Percentiles rank a stretch among this genome's conserved stretches.
Evolutionary conservation across 805 yeast genomes (phyloP).

Genomic region (Starmerella bombi): DNA sequence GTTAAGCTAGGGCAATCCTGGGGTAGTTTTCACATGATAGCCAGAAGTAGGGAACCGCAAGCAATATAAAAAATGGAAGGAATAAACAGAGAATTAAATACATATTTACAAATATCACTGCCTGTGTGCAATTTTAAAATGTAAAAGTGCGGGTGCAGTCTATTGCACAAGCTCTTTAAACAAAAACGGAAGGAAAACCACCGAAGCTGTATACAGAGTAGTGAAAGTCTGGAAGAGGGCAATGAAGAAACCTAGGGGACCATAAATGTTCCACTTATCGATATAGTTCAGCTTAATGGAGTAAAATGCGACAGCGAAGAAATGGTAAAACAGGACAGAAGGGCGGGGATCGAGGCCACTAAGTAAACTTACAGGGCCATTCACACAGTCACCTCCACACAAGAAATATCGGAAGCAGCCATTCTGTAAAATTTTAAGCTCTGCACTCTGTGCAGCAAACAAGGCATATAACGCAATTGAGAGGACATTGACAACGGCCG

Average conservation of each 20-base stretch:
- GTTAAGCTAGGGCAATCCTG: too few species aligned
- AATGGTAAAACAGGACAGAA: conserved; percentile 61
- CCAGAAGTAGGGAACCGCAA: too few species aligned
- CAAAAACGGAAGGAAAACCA: conserved; percentile 69
- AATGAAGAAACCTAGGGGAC: conserved; percentile 50
- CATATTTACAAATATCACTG: too few species aligned
- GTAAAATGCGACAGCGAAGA: conserved; percentile 81
- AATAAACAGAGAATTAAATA: too few species aligned
- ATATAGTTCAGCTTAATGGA: conserved; percentile 56
- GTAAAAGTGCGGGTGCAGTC: too few species aligned
- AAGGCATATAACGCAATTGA: conserved; percentile 81
- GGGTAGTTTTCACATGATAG: too few species aligned
- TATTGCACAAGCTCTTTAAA: conserved; percentile 22
- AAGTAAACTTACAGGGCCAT: conserved; percentile 69
- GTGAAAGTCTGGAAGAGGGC: conserved; percentile 59
- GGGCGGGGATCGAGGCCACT: conserved; percentile 75
- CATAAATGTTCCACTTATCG: conserved; percentile 33
- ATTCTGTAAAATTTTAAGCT: conserved; percentile 55
- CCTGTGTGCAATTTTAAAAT: too few species aligned
- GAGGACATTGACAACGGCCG: conserved; percentile 75
- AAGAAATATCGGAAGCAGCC: conserved; percentile 85
- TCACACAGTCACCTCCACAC: conserved; percentile 68
- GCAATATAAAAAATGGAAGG: too few species aligned
- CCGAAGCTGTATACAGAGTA: conserved; percentile 57
- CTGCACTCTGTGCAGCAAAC: conserved; percentile 69